Evolutionary conservation across 2,329 filamentous ascomycete genomes (phyloP).

Genomic region (Verticillium longisporum): DNA sequence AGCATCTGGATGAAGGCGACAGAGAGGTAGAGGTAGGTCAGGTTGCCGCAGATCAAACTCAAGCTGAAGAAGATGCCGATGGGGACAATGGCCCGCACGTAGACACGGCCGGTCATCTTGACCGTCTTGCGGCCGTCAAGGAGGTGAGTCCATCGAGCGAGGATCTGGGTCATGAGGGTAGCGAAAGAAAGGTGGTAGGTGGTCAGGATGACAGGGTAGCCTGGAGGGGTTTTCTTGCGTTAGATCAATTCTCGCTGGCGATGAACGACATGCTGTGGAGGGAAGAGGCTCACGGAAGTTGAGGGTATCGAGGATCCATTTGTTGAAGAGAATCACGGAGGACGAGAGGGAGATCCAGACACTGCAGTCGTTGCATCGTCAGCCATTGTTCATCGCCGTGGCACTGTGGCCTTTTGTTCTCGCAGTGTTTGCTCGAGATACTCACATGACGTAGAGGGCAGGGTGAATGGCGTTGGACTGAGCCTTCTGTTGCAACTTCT

Average conservation of each 20-base stretch:
- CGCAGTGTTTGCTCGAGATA: constrained; percentile 10
- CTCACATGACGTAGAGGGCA: constrained; percentile 74
- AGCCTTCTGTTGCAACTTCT: constrained; percentile 55
- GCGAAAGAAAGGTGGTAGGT: constrained; percentile 95
- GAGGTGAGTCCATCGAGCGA: constrained; percentile 81
- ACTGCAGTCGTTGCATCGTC: constrained; percentile 37
- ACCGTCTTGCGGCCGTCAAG: constrained; percentile 94
- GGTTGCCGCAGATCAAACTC: constrained; percentile 92
- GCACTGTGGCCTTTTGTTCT: not conserved
- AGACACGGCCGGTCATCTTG: constrained; percentile 93
- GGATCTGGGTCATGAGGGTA: constrained; percentile 86
- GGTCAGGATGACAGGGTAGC: constrained; percentile 74
- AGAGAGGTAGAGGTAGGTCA: constrained; percentile 90
- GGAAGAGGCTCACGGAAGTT: constrained; percentile 54
- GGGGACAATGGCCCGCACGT: constrained; percentile 86
- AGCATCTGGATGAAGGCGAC: constrained; percentile 99
- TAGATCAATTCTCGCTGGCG: not conserved
- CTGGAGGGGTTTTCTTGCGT: constrained; percentile 26
- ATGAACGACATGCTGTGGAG: not conserved
- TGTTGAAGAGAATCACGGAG: constrained; percentile 97
- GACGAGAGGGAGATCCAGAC: constrained; percentile 91
- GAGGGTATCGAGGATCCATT: constrained; percentile 86
- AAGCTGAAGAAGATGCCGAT: constrained; percentile 95
- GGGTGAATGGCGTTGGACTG: constrained; percentile 65
- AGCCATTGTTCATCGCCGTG: not conserved